phyloP scores from a whole-genome alignment of 805 yeast genomes.

The Hanseniaspora mollemarum region DNA sequence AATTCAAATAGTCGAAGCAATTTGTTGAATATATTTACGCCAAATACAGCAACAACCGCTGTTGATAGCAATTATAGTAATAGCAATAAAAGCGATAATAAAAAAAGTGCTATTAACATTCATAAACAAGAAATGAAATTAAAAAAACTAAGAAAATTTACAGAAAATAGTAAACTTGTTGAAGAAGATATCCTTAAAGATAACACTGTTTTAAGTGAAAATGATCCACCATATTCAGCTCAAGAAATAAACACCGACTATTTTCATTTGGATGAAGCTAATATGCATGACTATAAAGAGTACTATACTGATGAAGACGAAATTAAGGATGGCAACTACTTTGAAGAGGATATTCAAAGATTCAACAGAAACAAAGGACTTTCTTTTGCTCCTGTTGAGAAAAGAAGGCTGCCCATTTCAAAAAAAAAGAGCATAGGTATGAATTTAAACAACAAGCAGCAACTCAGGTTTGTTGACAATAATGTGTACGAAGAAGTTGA shows the following conservation, averaged over 20 bases:
- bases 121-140: constrained; percentile 1
- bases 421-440: background rate
- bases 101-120: background rate
- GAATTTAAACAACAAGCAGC: background rate
- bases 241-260: background rate
- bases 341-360: background rate
- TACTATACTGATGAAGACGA: background rate
- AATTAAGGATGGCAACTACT: background rate
- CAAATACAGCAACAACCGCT: constrained; percentile 12
- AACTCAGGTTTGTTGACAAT: constrained; percentile 7
- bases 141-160: constrained; percentile 11
- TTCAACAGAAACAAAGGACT: background rate
- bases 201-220: background rate
- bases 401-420: background rate
- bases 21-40: constrained; percentile 6
- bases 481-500: background rate
- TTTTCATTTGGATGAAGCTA: background rate
- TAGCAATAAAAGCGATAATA: background rate
- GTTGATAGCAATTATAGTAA: constrained; percentile 11
- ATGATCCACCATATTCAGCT: background rate
- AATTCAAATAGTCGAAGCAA: background rate
- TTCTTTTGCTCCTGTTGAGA: background rate
- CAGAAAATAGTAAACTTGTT: background rate
- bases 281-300: background rate
- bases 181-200: background rate